These are phyloP conservation scores for Bolboschoenoplectus hybrid DNA, from an alignment of 202 grass and related monocot genomes.

Conservation along the genomic window DNA sequence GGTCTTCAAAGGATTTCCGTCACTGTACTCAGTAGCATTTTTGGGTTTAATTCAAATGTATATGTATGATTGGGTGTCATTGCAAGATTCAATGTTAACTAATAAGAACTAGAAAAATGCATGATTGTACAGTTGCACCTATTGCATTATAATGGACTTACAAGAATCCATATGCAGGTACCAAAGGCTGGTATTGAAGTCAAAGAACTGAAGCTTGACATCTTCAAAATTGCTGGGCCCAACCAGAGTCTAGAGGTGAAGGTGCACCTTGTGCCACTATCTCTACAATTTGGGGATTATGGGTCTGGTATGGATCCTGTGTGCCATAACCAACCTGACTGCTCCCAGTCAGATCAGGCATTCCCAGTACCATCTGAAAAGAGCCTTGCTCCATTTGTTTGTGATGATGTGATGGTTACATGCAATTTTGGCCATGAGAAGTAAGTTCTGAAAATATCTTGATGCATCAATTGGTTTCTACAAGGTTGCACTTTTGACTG, in stretches of 20 bases:
- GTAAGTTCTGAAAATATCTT: slow-evolving; percentile 62
- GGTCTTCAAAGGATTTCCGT: background rate
- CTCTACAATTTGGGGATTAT: slow-evolving; percentile 74
- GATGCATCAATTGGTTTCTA: slow-evolving; percentile 31
- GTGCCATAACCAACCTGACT: slow-evolving; percentile 57
- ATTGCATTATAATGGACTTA: background rate
- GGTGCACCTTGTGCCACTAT: slow-evolving; percentile 67
- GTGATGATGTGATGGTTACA: slow-evolving; percentile 69
- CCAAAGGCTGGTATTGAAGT: slow-evolving; percentile 72
- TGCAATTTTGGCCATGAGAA: slow-evolving; percentile 87
- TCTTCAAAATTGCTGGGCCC: slow-evolving; percentile 75
- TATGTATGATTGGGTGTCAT: background rate
- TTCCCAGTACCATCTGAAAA: slow-evolving; percentile 60
- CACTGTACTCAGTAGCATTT: background rate
- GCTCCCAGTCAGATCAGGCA: slow-evolving; percentile 60
- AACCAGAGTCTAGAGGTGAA: slow-evolving; percentile 82
- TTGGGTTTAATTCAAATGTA: slow-evolving; percentile 7
- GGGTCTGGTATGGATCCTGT: slow-evolving; percentile 51
- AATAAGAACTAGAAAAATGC: background rate
- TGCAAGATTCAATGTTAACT: background rate
- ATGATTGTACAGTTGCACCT: background rate
- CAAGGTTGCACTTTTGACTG: background rate
- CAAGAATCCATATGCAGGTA: slow-evolving; percentile 51
- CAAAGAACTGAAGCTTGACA: slow-evolving; percentile 84
- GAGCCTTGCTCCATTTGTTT: slow-evolving; percentile 60